Evolutionary conservation across 2,329 filamentous ascomycete genomes (phyloP), one percentile per base, ranked within the genome.

Genomic region (Paramyrothecium sp.): DNA sequence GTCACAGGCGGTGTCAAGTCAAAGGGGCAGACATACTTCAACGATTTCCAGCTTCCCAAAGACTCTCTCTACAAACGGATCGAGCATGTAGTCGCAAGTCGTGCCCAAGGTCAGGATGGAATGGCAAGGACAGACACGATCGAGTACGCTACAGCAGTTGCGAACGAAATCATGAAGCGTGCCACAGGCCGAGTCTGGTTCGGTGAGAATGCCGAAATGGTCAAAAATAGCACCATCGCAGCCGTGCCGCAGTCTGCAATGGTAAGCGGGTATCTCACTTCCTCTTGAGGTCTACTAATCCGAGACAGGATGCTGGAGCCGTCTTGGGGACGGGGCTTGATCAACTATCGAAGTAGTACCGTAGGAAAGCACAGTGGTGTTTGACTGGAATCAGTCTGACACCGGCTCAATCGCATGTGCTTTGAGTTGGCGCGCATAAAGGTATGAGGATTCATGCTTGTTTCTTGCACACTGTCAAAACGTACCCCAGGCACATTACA

Each of bases 141-240:
- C 12, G 52, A 57, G 11, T 54, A 57, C 23, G 53, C 51, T 3
- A 54, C 55, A n/a, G 41, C 59, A 7, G 63, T 66, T 22, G 63
- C 65, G 8, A 41, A 53, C 19, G 56, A 61, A 17, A 56, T 61
- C n/a, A 52, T 63, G 19, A 63, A 53, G 26, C 55, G 58, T 19
- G 34, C 58, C 8, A 34, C 17, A 20, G 61, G 58, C 13, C 46
- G 47, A 38, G 54, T 63, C 20, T 63, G 61, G 61, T 55, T 46
- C 19, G 61, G 61, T 4, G 53, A 54, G 46, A 47, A 56, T 51
- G 60, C 57, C 30, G 51, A 53, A 17, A 21, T 26, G 17, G 51
- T 53, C 23, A 30, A 33, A 12, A 30, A 26, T 16, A 53, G 51
- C 51, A 53, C 51, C 26, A 53, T 30, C 21, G 26, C 51, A 5